phyloP scores from a whole-genome alignment of 352 stramenopile species.

The Phytopythium vexans region DNA sequence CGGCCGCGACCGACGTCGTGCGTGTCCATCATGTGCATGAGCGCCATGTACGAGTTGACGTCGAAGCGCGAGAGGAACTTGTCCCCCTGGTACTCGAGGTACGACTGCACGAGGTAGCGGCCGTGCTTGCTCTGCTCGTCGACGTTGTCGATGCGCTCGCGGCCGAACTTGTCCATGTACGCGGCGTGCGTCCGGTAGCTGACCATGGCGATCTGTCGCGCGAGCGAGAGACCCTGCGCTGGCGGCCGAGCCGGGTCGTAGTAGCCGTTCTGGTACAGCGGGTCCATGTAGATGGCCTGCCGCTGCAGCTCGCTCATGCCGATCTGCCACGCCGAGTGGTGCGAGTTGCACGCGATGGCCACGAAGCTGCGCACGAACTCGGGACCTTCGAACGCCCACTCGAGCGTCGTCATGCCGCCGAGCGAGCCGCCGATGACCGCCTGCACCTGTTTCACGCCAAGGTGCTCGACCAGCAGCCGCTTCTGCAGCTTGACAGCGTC shows the following conservation, averaged over 20 bases:
- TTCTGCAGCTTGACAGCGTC: conserved; percentile 92
- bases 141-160: conserved; percentile 31
- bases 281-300: conserved; percentile 95
- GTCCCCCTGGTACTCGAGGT: conserved; percentile 89
- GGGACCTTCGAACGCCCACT: conserved; percentile 90
- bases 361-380: conserved; percentile 89
- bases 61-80: conserved; percentile 97
- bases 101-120: conserved; percentile 81
- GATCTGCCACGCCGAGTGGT: conserved; percentile 97
- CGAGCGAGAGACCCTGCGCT: conserved; percentile 83
- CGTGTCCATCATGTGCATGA: conserved; percentile 96
- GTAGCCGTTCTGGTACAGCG: conserved; percentile 82
- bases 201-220: conserved; percentile 96
- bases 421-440: conserved; percentile 95
- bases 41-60: conserved; percentile 93
- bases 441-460: conserved; percentile 85
- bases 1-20: conserved; percentile 91
- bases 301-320: conserved; percentile 94
- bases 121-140: conserved; percentile 24
- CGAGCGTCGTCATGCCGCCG: conserved; percentile 97
- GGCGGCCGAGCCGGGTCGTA: conserved; percentile 74
- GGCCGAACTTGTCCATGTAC: conserved; percentile 93
- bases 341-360: conserved; percentile 92
- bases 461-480: conserved; percentile 83
- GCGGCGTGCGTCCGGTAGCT: conserved; percentile 92